Conservation (phyloP, 1,284 basidiomycete genomes). For the Pseudozyma tsukubaensis region DNA sequence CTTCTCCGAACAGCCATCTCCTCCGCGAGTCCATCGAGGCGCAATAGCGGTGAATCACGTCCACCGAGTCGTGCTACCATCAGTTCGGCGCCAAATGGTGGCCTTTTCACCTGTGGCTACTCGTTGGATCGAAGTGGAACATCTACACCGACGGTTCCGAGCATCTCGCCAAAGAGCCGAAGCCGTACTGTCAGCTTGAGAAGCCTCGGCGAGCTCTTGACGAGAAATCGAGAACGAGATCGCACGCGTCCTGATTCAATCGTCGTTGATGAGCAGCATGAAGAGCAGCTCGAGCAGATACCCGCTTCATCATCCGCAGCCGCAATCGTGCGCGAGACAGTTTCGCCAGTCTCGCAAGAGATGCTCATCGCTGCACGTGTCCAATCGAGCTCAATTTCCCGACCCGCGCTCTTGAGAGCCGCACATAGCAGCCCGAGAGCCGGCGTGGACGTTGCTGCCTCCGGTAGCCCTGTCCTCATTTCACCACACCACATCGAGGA, state of each 20-base stretch:
- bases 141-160: constrained; percentile 22
- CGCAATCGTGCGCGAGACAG: constrained; percentile 22
- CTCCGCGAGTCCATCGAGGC: constrained; percentile 19
- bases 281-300: not conserved
- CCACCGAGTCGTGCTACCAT: constrained; percentile 28
- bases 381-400: constrained; percentile 4
- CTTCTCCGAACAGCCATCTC: constrained; percentile 18
- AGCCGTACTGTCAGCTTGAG: constrained; percentile 32
- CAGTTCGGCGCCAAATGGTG: constrained; percentile 31
- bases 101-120: constrained; percentile 51
- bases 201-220: constrained; percentile 29
- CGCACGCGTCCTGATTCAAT: not conserved
- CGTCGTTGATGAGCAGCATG: constrained; percentile 10
- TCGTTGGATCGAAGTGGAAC: constrained; percentile 31
- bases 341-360: constrained; percentile 34
- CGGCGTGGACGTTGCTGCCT: constrained; percentile 26
- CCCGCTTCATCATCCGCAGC: not conserved
- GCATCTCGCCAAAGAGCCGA: constrained; percentile 18
- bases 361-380: constrained; percentile 46
- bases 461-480: constrained; percentile 21
- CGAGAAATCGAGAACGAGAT: constrained; percentile 28
- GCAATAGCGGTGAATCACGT: constrained; percentile 35
- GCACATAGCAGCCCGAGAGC: constrained; percentile 35
- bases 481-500: constrained; percentile 21
- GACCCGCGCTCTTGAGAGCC: constrained; percentile 35